Percentiles rank a stretch among this genome's conserved stretches.
Conservation (phyloP, 1,139 yeast species). For the Candida sp. region DNA sequence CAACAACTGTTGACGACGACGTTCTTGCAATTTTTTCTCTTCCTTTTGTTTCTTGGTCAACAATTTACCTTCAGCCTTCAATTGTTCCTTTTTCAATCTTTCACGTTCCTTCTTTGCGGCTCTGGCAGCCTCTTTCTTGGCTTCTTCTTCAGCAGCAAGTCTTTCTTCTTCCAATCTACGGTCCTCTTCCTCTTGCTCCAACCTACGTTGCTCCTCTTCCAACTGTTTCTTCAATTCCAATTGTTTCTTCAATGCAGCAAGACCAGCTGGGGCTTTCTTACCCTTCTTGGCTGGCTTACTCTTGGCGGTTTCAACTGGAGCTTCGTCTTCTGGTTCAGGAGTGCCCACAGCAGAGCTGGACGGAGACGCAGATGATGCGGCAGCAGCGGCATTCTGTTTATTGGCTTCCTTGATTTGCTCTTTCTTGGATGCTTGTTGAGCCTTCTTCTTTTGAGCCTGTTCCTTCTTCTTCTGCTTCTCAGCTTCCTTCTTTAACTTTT, state of each 20-base stretch:
- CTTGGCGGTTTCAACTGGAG: constrained; percentile 17
- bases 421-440: constrained; percentile 61
- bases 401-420: constrained; percentile 69
- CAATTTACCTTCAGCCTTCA: constrained; percentile 92
- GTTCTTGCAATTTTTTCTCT: constrained; percentile 84
- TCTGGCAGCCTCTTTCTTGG: constrained; percentile 69
- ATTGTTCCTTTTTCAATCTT: constrained; percentile 75
- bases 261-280: constrained; percentile 77
- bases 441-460: constrained; percentile 84
- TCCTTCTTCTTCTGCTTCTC: constrained; percentile 96
- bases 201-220: constrained; percentile 70
- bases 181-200: constrained; percentile 74
- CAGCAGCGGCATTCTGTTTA: constrained; percentile 57
- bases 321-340: constrained; percentile 37
- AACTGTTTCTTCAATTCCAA: constrained; percentile 84
- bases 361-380: constrained; percentile 41
- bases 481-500: constrained; percentile 95
- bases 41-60: constrained; percentile 95
- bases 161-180: constrained; percentile 66
- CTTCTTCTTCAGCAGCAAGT: constrained; percentile 65
- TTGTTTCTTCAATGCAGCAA: constrained; percentile 84
- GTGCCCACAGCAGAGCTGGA: constrained; percentile 34
- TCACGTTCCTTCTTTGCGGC: constrained; percentile 83
- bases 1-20: constrained; percentile 86
- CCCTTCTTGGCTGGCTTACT: constrained; percentile 53